A percentile compares a stretch with the other conserved stretches of the same genome.
phyloP scores from a whole-genome alignment of 768 basidiomycete species.

The Tulasnella sp. region DNA sequence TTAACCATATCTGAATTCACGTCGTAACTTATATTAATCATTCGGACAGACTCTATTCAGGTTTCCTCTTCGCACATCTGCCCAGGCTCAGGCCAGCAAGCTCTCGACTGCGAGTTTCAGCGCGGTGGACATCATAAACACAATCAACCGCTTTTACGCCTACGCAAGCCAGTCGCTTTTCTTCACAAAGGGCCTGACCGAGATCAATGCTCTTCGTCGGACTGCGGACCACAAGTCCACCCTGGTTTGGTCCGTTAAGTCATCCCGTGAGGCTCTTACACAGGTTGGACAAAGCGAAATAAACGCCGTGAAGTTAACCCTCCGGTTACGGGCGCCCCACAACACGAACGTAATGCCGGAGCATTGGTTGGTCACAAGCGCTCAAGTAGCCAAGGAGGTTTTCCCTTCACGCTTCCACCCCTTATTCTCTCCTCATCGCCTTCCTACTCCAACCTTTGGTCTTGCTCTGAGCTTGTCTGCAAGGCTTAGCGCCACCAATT shows the following conservation, averaged over 20 bases:
- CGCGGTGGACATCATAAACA: background rate
- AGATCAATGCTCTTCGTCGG: background rate
- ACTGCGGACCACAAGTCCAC: no score
- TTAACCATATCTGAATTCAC: no score
- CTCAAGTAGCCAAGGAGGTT: no score
- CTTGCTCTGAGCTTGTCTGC: background rate
- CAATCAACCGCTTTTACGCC: background rate
- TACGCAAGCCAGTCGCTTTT: constrained; percentile 1
- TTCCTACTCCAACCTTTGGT: constrained; percentile 11
- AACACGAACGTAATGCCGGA: background rate
- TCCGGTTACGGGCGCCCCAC: background rate
- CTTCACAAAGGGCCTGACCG: constrained; percentile 11
- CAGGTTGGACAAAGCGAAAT: background rate
- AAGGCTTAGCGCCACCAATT: background rate
- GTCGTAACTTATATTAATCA: constrained; percentile 23
- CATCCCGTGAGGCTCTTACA: background rate
- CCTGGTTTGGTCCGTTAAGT: background rate
- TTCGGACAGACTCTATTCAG: constrained; percentile 52
- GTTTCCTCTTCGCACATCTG: constrained; percentile 50
- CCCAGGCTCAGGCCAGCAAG: no score
- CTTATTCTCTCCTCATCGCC: background rate
- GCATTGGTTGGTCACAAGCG: background rate
- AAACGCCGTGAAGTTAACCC: background rate
- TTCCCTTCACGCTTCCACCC: background rate
- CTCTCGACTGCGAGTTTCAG: background rate